Evolutionary conservation across 441 rosid genomes (phyloP).

Genomic region (Erodium trifolium): DNA sequence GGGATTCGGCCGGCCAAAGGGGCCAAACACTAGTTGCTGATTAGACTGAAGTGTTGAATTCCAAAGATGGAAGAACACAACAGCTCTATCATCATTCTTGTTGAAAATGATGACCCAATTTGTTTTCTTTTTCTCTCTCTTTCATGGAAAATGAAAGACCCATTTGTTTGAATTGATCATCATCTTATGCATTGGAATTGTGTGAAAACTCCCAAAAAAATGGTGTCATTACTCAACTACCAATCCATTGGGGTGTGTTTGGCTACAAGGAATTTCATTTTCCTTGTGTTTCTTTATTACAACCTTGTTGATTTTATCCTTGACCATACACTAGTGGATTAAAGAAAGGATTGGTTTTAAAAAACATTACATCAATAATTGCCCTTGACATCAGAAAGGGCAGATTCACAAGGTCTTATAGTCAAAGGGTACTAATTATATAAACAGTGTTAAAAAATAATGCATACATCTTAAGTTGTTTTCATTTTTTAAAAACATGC

Average conservation of each 20-base stretch:
- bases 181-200: not conserved
- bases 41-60: conserved; percentile 3
- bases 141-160: not conserved
- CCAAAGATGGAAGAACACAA: not conserved
- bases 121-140: no score
- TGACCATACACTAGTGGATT: not conserved
- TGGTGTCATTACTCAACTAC: conserved; percentile 1
- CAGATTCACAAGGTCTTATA: no score
- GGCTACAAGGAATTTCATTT: conserved; percentile 1
- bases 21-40: conserved; percentile 9
- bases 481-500: no score
- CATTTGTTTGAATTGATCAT: not conserved
- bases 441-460: no score
- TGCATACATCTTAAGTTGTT: no score
- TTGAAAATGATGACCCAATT: not conserved
- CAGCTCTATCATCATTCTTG: not conserved
- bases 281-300: not conserved
- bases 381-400: not conserved
- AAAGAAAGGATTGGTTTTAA: not conserved
- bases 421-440: no score
- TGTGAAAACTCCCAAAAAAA: conserved; percentile 1
- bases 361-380: no score
- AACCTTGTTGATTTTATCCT: not conserved
- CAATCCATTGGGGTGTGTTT: conserved; percentile 6
- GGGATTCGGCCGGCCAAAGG: conserved; percentile 10